These are phyloP conservation scores for Moelleriella libera DNA, from an alignment of 2,329 filamentous ascomycete genomes.

Conservation along the genomic window DNA sequence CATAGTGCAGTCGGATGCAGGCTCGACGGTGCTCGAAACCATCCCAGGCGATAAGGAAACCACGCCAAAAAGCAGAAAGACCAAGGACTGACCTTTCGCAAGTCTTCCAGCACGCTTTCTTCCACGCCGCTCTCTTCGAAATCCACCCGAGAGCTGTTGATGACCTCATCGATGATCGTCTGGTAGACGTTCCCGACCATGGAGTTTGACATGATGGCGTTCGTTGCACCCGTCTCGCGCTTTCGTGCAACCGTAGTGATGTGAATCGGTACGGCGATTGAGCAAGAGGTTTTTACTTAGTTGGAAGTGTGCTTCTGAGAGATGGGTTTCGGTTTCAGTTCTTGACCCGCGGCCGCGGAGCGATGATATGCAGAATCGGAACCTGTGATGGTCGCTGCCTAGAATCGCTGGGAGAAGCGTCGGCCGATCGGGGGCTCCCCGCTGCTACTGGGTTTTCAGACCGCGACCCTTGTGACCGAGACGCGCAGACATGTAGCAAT, in stretches of 20 bases:
- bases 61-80: background rate
- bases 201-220: conserved; percentile 37
- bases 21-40: background rate
- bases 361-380: too few species aligned
- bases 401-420: too few species aligned
- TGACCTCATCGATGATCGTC: conserved; percentile 68
- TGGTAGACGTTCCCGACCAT: conserved; percentile 67
- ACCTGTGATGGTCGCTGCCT: too few species aligned
- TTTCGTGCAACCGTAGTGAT: background rate
- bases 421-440: too few species aligned
- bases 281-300: too few species aligned
- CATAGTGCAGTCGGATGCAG: too few species aligned
- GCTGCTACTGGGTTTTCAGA: too few species aligned
- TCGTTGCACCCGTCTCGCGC: conserved; percentile 2
- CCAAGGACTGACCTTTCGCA: conserved; percentile 61
- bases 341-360: too few species aligned
- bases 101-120: conserved; percentile 69
- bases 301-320: too few species aligned
- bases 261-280: background rate
- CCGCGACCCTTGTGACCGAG: too few species aligned
- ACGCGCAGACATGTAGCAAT: background rate
- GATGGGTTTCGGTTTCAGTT: too few species aligned
- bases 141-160: conserved; percentile 82
- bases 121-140: conserved; percentile 96
- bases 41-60: background rate